phyloP scores from a whole-genome alignment of 179 eudicot genomes.

The Actinidia arguta region DNA sequence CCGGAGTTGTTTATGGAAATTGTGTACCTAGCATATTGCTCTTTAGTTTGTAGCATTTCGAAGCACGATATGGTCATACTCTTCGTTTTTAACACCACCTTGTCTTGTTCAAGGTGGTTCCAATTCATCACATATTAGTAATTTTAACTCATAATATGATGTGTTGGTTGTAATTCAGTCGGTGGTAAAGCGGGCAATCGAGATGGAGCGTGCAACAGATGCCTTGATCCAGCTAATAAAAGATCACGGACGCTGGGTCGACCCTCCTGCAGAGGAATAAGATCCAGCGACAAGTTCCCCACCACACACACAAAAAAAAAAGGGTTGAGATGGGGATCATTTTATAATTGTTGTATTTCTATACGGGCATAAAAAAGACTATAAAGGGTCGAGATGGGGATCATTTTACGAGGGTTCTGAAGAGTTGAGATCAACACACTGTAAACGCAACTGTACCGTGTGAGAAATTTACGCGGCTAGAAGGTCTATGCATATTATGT shows the following conservation, averaged over 20 bases:
- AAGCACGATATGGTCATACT: too few relatives aligned
- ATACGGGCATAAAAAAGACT: background rate
- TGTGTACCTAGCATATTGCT: too few relatives aligned
- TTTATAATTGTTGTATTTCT: background rate
- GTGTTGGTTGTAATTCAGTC: conserved; percentile 14
- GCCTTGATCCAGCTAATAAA: conserved; percentile 91
- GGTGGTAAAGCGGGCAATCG: conserved; percentile 79
- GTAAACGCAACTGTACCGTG: background rate
- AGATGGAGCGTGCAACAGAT: conserved; percentile 93
- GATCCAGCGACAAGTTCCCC: too few relatives aligned
- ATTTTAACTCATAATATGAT: background rate
- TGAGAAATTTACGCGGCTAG: background rate
- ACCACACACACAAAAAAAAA: background rate
- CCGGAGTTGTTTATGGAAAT: too few relatives aligned
- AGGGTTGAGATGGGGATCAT: too few relatives aligned
- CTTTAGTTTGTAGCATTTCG: too few relatives aligned
- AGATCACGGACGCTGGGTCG: conserved; percentile 78
- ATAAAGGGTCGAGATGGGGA: too few relatives aligned
- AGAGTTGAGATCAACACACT: background rate
- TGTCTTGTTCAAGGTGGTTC: background rate
- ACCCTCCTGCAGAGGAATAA: conserved; percentile 29
- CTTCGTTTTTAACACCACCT: too few relatives aligned
- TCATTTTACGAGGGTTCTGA: background rate
- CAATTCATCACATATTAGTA: background rate
- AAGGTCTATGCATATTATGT: background rate